Evolutionary conservation across 495 filamentous ascomycete species (phyloP).

Genomic region (Penicillium canariense): DNA sequence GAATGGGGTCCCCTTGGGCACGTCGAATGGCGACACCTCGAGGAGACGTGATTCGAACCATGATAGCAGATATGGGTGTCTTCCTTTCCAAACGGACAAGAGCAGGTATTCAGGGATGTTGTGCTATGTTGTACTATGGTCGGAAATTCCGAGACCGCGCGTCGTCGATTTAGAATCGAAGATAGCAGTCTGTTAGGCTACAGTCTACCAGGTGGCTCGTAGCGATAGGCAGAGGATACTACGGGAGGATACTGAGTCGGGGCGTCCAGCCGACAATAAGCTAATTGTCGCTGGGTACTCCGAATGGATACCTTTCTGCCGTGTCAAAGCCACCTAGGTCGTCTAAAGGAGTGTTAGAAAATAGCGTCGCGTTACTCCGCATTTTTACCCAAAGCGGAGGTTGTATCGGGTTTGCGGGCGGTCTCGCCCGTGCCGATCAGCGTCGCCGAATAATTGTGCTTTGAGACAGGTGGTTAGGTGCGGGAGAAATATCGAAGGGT

Average conservation of each 20-base stretch:
- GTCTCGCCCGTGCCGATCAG: neutral
- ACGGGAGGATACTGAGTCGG: neutral
- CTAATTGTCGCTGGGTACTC: constrained; percentile 13
- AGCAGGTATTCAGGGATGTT: neutral
- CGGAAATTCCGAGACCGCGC: neutral
- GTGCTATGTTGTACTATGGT: neutral
- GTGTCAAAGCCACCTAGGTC: neutral
- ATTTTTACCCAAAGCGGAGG: constrained; percentile 18
- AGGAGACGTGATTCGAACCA: constrained; percentile 2
- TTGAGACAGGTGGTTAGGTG: neutral
- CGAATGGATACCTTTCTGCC: constrained; percentile 8
- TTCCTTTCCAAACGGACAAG: neutral
- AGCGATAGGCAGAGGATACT: neutral
- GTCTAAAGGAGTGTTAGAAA: neutral
- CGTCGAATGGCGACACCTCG: constrained; percentile 5
- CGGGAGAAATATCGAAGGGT: neutral
- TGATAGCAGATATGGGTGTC: neutral
- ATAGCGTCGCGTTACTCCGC: constrained; percentile 17
- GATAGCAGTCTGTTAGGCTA: neutral
- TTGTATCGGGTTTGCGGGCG: constrained; percentile 8
- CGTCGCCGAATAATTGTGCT: neutral
- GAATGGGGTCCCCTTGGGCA: constrained; percentile 5
- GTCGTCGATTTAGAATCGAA: neutral
- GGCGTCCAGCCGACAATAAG: neutral
- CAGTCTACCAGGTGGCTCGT: neutral